Evolutionary conservation across 108 stramenopile species (phyloP).

Genomic region (Schizochytrium sp.): DNA sequence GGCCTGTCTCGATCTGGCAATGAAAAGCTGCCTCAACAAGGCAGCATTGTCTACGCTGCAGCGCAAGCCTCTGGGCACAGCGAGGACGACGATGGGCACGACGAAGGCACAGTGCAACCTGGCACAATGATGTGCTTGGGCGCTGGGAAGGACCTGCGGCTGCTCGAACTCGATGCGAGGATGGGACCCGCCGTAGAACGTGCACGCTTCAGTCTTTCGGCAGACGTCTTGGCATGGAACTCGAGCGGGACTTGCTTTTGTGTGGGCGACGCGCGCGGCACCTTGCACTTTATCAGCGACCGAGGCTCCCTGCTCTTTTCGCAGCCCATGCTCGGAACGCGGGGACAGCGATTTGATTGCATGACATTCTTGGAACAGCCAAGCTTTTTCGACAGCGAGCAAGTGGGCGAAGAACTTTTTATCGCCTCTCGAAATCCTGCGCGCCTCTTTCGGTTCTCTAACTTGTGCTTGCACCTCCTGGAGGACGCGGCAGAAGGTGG

Average conservation of each 20-base stretch:
- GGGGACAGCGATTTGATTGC: neutral
- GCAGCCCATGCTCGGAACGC: neutral
- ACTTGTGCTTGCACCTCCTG: neutral
- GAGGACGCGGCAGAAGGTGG: neutral
- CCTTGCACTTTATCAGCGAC: neutral
- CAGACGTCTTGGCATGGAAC: neutral
- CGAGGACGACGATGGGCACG: neutral
- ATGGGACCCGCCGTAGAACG: neutral
- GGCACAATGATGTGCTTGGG: neutral
- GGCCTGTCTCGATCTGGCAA: no score
- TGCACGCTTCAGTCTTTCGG: neutral
- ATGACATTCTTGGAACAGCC: neutral
- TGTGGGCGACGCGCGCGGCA: neutral
- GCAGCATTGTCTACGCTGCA: no score
- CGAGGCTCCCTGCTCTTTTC: neutral
- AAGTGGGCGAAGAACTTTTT: neutral
- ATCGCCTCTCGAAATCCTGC: neutral
- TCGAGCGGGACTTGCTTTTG: neutral
- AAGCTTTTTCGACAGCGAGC: conserved; percentile 15
- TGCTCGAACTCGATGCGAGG: neutral
- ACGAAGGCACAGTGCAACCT: neutral
- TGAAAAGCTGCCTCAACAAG: no score
- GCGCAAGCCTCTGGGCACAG: no score
- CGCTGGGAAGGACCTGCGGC: neutral
- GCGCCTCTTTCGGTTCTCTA: neutral